Evolutionary conservation across 495 filamentous ascomycete genomes (phyloP), one percentile per base, ranked within the genome.

Genomic region (Xylaria intraflava): DNA sequence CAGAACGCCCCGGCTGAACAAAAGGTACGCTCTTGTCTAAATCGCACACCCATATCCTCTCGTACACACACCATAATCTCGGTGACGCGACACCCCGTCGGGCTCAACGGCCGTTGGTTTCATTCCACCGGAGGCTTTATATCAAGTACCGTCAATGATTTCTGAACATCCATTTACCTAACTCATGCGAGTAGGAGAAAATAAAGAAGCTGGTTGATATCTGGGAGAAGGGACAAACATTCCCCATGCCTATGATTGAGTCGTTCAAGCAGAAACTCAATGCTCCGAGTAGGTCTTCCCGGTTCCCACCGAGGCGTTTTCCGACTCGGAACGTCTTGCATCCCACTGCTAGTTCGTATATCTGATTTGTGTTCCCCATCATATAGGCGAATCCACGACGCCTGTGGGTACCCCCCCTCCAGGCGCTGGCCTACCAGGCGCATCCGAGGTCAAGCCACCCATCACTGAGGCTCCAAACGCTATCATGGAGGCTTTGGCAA

Each of bases 171-270:
- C 46, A 71, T 71, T 74, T 72, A 72, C 74, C 65, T 65, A 49
- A 61, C 64, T 43, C 27, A 59, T 55, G 48, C 53, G 52, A 74
- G 74, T 88, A 96, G 90, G 91, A 93, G 70, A 96, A 95, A 78
- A 92, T 96, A 66, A 87, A 81, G 69, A 96, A 96, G 68, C 82
- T 97, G 63, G 76, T 96, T 73, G 90, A 95, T 67, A 98, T 98
- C 63, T 98, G 93, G 93, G 92, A 97, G 66, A 90, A 91, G 56
- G 90, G 89, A 51, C 83, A 83, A 64, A 97, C 90, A 24, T 97
- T 98, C 71, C 91, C 92, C 23, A 66, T 81, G 19, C 65, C 82
- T 29, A 86, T 95, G 84, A 80, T 98, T 62, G 78, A 79, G 42
- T 81, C 81, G 14, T 95, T 96, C 79, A 95, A 90, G 67, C 79